Conservation (phyloP, 257 asterid species). For the Petunia axillaris region DNA sequence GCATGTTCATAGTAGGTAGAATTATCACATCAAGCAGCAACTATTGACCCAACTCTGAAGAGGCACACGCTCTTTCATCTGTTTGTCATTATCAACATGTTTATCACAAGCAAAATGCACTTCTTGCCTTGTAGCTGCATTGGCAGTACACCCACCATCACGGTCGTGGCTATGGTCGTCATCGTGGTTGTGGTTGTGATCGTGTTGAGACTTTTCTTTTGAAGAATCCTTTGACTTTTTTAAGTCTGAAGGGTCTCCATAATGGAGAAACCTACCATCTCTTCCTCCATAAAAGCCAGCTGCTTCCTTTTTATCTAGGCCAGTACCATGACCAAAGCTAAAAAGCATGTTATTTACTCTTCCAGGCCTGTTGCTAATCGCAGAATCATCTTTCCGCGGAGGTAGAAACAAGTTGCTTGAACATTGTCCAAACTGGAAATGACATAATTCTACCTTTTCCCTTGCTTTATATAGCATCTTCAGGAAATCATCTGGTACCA, state of each 20-base stretch:
- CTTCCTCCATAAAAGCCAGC: not conserved
- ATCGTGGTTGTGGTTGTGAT: not conserved
- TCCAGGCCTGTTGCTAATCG: not conserved
- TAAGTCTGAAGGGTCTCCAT: conserved; percentile 7
- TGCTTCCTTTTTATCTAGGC: not conserved
- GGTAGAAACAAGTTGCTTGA: conserved; percentile 46
- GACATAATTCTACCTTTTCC: conserved; percentile 33
- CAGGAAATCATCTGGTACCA: conserved; percentile 28
- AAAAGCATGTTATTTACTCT: conserved; percentile 7
- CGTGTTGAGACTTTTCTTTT: not conserved
- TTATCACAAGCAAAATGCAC: not conserved
- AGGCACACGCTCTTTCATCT: not conserved
- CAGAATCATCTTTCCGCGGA: not conserved
- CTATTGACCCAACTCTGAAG: not conserved
- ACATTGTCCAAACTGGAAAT: conserved; percentile 53
- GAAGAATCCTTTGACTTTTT: not conserved
- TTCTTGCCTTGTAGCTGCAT: conserved; percentile 12
- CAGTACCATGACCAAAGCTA: not conserved
- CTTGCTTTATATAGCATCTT: conserved; percentile 36
- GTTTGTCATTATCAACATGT: not conserved
- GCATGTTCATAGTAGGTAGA: not conserved
- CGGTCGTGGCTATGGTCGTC: not conserved
- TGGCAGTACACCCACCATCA: not conserved
- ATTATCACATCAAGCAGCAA: conserved; percentile 22
- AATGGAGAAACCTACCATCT: conserved; percentile 25